These are phyloP conservation scores for Pythium phragmiticola DNA, from an alignment of 352 stramenopile genomes.

Conservation along the genomic window DNA sequence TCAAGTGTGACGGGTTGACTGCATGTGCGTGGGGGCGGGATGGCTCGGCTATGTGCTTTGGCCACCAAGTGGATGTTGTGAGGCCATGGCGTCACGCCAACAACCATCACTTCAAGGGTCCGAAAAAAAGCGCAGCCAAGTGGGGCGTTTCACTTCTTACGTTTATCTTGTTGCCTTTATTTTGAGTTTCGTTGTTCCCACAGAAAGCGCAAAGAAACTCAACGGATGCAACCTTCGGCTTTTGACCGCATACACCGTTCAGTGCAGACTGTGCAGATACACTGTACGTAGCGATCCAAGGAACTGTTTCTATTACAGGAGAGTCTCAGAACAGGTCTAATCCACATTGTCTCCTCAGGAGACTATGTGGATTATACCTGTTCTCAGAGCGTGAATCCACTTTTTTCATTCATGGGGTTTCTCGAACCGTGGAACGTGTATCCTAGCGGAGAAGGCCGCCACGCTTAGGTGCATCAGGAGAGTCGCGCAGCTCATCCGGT, in stretches of 20 bases:
- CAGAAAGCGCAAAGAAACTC: too few species aligned
- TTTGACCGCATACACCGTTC: too few species aligned
- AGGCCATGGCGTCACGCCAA: slow-evolving; percentile 19
- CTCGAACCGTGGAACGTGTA: slow-evolving; percentile 1
- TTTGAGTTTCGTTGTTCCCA: not conserved
- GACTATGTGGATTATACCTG: too few species aligned
- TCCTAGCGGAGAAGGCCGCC: not conserved
- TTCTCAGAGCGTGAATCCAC: not conserved
- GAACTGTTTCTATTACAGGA: not conserved
- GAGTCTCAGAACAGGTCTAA: too few species aligned
- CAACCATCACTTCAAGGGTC: slow-evolving; percentile 21
- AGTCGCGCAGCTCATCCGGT: not conserved
- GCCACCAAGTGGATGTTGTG: slow-evolving; percentile 16
- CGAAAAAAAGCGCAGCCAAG: not conserved
- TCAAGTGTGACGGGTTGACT: not conserved
- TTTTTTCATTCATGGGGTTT: not conserved
- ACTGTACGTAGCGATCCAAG: too few species aligned
- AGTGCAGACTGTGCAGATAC: too few species aligned
- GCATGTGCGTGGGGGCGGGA: not conserved
- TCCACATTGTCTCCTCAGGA: too few species aligned
- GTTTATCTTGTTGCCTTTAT: slow-evolving; percentile 1
- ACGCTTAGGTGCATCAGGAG: not conserved
- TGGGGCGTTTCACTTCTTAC: slow-evolving; percentile 10
- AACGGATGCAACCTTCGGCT: too few species aligned
- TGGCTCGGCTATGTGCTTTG: slow-evolving; percentile 10